A percentile compares a stretch with the other conserved stretches of the same genome.
phyloP scores from a whole-genome alignment of 106 monocot species.

The Dendrobium officinale region DNA sequence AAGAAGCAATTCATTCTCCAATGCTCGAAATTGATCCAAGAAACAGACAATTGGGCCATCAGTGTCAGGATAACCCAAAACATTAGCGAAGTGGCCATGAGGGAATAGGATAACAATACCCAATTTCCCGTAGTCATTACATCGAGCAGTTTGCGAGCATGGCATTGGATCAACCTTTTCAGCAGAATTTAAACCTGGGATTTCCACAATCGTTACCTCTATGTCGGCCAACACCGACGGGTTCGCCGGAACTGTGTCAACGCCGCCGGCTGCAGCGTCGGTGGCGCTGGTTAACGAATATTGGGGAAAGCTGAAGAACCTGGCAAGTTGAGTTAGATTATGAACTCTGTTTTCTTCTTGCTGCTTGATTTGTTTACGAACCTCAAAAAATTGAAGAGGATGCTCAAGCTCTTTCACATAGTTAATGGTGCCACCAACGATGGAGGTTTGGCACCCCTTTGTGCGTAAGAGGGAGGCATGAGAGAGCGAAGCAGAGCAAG shows the following conservation, averaged over 20 bases:
- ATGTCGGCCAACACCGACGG: constrained; percentile 33
- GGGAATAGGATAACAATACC: too few species aligned
- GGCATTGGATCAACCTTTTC: too few species aligned
- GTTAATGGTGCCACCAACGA: constrained; percentile 69
- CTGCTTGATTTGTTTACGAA: constrained; percentile 26
- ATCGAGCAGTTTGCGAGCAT: too few species aligned
- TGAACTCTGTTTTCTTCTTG: background rate
- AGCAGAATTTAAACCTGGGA: too few species aligned
- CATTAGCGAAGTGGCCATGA: too few species aligned
- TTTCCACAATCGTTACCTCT: constrained; percentile 56
- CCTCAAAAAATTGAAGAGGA: constrained; percentile 56
- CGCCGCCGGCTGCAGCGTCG: background rate
- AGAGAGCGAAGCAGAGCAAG: constrained; percentile 40
- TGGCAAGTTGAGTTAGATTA: constrained; percentile 16
- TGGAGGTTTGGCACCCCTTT: constrained; percentile 73
- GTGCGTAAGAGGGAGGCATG: constrained; percentile 51
- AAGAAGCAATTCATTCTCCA: too few species aligned
- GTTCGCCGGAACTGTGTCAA: background rate
- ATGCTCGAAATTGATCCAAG: too few species aligned
- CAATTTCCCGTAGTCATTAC: too few species aligned
- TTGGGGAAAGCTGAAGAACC: constrained; percentile 32
- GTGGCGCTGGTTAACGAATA: constrained; percentile 8
- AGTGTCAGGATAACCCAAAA: too few species aligned
- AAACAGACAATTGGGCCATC: too few species aligned
- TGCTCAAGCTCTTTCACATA: constrained; percentile 80